A percentile compares a stretch with the other conserved stretches of the same genome.
Conservation (phyloP, 1,284 basidiomycete genomes). For the Moniliophthora roreri region DNA sequence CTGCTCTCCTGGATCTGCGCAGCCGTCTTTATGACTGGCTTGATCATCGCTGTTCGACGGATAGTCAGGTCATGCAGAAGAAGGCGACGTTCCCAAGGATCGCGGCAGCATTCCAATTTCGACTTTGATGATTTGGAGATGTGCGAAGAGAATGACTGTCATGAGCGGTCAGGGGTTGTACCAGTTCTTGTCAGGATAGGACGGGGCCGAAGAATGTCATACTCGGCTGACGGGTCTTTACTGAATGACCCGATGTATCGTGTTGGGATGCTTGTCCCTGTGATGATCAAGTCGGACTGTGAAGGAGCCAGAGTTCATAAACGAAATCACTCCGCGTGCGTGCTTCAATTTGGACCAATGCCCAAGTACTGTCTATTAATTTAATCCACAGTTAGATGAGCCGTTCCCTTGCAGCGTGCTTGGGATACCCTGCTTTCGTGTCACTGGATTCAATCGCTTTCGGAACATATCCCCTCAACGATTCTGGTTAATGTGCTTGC, state of each 20-base stretch:
- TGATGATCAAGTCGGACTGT: neutral
- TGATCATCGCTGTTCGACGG: neutral
- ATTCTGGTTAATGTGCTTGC: too few relatives aligned
- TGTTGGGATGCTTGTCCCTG: neutral
- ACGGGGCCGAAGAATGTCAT: neutral
- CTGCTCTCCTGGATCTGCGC: conserved; percentile 1
- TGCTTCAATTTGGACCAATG: too few relatives aligned
- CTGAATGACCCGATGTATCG: neutral
- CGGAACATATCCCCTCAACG: too few relatives aligned
- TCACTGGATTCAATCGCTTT: too few relatives aligned
- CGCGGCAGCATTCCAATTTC: neutral
- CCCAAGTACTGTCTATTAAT: too few relatives aligned
- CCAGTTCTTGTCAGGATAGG: neutral
- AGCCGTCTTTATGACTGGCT: neutral
- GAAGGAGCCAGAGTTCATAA: too few relatives aligned
- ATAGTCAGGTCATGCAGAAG: neutral
- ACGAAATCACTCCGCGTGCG: too few relatives aligned
- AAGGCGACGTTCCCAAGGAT: neutral
- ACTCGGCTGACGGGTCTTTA: neutral
- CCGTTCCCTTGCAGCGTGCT: too few relatives aligned
- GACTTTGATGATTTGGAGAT: neutral
- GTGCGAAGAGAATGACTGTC: neutral
- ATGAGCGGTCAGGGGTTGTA: neutral
- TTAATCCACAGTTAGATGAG: too few relatives aligned
- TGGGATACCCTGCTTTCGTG: too few relatives aligned